Evolutionary conservation across 306 rosid species (phyloP), one percentile per base, ranked within the genome.

Genomic region (Cicer judaicum): DNA sequence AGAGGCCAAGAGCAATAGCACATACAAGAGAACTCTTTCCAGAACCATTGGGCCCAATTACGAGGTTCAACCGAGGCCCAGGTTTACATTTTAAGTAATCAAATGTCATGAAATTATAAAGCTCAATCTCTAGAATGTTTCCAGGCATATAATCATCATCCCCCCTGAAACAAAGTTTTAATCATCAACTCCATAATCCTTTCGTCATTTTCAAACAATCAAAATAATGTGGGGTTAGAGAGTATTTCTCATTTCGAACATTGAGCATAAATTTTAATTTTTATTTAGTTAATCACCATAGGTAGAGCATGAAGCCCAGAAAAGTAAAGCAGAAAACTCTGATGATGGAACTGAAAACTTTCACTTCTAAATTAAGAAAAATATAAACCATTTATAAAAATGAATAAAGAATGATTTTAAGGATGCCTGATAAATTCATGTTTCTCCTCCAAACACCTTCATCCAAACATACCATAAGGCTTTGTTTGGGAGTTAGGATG

Each of bases 1-100:
- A 94, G 11, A 93, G 95, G 76, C 98, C 98, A 84, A 93, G 89
- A 52, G 98, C 96, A 81, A 94, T 90, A 64, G 97, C 98, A 71
- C 98, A 94, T 10, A 94, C 98, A 73, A 94, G 88, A 79, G 98
- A 94, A 82, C 98, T 94, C 82, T 94, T 94, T 10, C 97, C 98
- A 71, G 97, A 87, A 50, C 97, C 97, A 84, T 93, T 93, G 10
- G 98, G 97, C 47, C 97, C 98, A 88, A 91, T 89, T 38, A 94
- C 97, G 57, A 94, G 98, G 82, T 94, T 94, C 64, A 94, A 61
- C 11, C 98, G 93, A 41, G 98, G 84, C 13, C 89, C 95, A 0
- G 97, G 98, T 76, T 87, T 90, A 85, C 97, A 94, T 64, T 82
- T 90, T 75, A 94, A 74, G 74, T 83, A 80, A 81, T 78, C 90